Percentiles rank a stretch among this genome's conserved stretches.
Conservation (phyloP, 768 basidiomycete species). For the Tylopilus rubrobrunneus region DNA sequence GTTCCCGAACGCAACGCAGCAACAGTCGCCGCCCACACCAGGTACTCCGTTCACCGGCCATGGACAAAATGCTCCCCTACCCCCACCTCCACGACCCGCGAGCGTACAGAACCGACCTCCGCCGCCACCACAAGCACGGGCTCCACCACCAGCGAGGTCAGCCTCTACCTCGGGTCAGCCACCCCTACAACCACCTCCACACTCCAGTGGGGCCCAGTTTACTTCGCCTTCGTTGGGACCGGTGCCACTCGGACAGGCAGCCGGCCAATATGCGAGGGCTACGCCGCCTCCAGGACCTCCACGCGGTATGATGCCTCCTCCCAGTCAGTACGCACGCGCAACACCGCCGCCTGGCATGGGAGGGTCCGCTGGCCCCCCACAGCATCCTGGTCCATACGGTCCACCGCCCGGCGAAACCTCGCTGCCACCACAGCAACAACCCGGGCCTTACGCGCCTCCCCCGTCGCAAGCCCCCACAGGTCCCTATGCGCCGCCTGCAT, state of each 20-base stretch:
- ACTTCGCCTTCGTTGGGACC: conserved; percentile 27
- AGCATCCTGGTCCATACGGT: conserved; percentile 28
- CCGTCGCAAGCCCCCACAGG: conserved; percentile 25
- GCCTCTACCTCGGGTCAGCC: conserved; percentile 27
- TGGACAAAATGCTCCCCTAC: conserved; percentile 30
- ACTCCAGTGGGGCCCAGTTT: conserved; percentile 30
- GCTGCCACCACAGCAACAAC: conserved; percentile 16
- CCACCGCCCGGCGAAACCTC: conserved; percentile 15
- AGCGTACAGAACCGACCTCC: conserved; percentile 42
- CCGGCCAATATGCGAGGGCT: conserved; percentile 36
- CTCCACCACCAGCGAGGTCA: conserved; percentile 29
- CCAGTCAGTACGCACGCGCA: conserved; percentile 34
- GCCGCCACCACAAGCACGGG: conserved; percentile 36
- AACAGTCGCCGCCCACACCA: conserved; percentile 41
- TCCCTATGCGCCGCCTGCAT: conserved; percentile 29
- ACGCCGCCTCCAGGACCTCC: conserved; percentile 41
- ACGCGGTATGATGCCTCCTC: conserved; percentile 28
- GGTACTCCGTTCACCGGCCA: conserved; percentile 44
- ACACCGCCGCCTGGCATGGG: conserved; percentile 39
- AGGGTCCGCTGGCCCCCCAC: conserved; percentile 25
- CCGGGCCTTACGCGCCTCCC: conserved; percentile 24
- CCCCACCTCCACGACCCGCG: conserved; percentile 53
- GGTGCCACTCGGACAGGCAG: conserved; percentile 25
- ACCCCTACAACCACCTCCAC: conserved; percentile 40
- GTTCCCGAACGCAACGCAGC: conserved; percentile 68